Percentiles rank a stretch among this genome's conserved stretches.
Conservation (phyloP, 192 early-diverging fungal species). For the Entomortierella chlamydospora region DNA sequence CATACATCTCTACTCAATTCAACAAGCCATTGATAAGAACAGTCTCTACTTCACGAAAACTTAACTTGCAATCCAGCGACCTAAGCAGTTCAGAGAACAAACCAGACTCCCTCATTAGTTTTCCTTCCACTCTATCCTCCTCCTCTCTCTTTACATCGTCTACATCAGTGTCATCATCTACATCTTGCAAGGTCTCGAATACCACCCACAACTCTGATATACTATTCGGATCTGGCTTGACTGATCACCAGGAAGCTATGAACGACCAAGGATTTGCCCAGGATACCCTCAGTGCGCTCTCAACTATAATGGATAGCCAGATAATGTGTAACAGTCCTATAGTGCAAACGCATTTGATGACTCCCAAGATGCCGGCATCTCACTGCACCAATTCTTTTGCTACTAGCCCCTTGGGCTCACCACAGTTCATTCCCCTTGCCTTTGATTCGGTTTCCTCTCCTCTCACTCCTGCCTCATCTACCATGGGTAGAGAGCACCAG, state of each 20-base stretch:
- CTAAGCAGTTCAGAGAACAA: neutral
- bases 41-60: neutral
- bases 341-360: neutral
- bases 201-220: too few species aligned
- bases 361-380: neutral
- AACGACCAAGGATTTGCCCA: neutral
- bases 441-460: neutral
- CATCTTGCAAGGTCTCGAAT: neutral
- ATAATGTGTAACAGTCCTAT: neutral
- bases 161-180: conserved; percentile 1
- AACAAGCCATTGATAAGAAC: neutral
- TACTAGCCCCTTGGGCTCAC: neutral
- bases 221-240: too few species aligned
- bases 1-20: neutral
- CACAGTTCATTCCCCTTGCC: neutral
- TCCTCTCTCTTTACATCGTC: neutral
- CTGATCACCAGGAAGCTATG: too few species aligned
- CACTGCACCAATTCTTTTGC: neutral
- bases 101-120: neutral
- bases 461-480: neutral
- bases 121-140: neutral
- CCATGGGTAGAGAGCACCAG: too few species aligned
- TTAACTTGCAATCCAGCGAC: neutral
- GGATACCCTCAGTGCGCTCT: too few species aligned
- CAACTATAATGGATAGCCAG: conserved; percentile 1